phyloP scores from a whole-genome alignment of 2,329 filamentous ascomycete genomes.

The Fusarium succisae region DNA sequence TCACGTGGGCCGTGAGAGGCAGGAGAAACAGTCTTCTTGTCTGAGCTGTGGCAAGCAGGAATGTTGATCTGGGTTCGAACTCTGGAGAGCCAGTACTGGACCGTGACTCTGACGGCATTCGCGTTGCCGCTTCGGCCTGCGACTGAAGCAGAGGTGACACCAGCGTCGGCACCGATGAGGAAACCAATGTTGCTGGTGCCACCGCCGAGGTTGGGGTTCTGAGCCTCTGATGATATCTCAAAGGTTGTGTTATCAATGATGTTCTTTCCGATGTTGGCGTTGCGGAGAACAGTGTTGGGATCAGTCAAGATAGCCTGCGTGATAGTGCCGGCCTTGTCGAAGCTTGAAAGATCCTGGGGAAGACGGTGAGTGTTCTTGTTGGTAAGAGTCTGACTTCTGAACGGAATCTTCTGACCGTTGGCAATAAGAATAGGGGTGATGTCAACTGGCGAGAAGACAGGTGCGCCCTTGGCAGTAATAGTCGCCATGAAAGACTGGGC shows the following conservation, averaged over 20 bases:
- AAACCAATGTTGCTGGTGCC: conserved; percentile 42
- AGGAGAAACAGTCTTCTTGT: conserved; percentile 14
- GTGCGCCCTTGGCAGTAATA: conserved; percentile 24
- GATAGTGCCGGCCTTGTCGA: conserved; percentile 45
- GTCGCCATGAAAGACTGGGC: conserved; percentile 45
- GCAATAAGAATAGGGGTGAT: conserved; percentile 43
- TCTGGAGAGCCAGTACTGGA: conserved; percentile 35
- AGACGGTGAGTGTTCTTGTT: conserved; percentile 34
- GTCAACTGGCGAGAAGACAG: conserved; percentile 24
- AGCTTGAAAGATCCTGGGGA: conserved; percentile 44
- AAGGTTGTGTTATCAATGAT: conserved; percentile 46
- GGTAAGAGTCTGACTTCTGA: conserved; percentile 14
- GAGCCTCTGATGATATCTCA: conserved; percentile 39
- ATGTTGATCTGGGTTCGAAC: conserved; percentile 31
- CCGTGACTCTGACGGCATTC: conserved; percentile 14
- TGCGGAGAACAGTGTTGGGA: conserved; percentile 42
- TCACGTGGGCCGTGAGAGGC: conserved; percentile 4
- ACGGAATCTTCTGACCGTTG: neutral
- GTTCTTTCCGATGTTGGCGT: conserved; percentile 44
- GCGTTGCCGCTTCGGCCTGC: conserved; percentile 29
- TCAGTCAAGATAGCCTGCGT: conserved; percentile 45
- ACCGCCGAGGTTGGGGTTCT: conserved; percentile 39
- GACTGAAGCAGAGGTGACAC: conserved; percentile 45
- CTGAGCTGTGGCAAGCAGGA: neutral
- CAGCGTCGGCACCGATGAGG: conserved; percentile 16